Evolutionary conservation across 495 filamentous ascomycete species (phyloP).

Genomic region (Daldinia decipiens): DNA sequence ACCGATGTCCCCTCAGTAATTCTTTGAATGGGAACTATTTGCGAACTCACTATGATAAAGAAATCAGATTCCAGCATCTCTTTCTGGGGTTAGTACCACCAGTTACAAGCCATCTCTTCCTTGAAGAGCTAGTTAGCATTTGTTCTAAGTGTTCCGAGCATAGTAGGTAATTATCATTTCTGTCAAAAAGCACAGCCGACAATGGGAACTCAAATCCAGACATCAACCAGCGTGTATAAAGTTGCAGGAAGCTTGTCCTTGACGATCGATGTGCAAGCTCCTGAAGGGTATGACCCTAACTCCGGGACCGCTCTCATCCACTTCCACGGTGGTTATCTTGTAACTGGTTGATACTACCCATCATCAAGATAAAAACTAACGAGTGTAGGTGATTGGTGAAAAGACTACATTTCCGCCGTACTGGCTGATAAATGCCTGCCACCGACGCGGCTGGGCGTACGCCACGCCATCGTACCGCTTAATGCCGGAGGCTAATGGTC

Average conservation of each 20-base stretch:
- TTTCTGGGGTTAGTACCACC: background rate
- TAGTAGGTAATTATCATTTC: background rate
- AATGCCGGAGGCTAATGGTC: background rate
- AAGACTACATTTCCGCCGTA: conserved; percentile 4
- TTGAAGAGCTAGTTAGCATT: too few relatives aligned
- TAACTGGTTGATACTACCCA: background rate
- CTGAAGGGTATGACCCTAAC: conserved; percentile 5
- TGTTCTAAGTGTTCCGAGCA: too few relatives aligned
- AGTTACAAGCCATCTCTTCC: background rate
- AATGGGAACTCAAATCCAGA: conserved; percentile 3
- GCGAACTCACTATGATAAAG: background rate
- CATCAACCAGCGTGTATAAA: conserved; percentile 3
- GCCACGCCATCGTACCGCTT: conserved; percentile 8
- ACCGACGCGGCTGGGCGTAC: conserved; percentile 2
- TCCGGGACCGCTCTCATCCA: conserved; percentile 6
- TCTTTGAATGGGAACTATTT: background rate
- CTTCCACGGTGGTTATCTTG: conserved; percentile 7
- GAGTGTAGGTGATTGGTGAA: background rate
- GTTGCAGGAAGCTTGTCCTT: conserved; percentile 4
- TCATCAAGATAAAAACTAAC: background rate
- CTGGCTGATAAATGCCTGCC: conserved; percentile 6
- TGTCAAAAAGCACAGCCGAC: background rate
- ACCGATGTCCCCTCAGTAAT: background rate
- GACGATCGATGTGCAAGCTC: background rate
- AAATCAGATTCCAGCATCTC: background rate